Base-by-base conservation (phyloP, 2,329 filamentous ascomycete species). In the Verticillium longisporum region DNA sequence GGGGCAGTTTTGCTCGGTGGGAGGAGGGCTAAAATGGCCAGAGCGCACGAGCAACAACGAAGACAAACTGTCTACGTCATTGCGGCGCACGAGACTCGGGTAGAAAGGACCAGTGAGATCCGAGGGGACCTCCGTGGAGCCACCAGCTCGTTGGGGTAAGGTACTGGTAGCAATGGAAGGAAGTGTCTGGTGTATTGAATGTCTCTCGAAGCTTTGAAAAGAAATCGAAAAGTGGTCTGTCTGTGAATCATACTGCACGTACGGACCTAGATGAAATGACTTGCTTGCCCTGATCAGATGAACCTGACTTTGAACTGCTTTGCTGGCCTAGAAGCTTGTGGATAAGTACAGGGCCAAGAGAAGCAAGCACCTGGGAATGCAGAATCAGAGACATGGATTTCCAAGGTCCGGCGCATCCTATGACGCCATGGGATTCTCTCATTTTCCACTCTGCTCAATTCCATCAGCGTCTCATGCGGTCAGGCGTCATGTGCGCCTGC, bases 311-410 rank as follows among this genome's bases (percentile, higher is more conserved):
- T 21, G n/a, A 41, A 11, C 11, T 6, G 11, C 38, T 3, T 41
- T 9, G 34, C 34, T 3, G 38, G 13, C 6, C 13, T 9, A 10
- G n/a, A 7, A 21, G 45, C 34, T n/a, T 50, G 45, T 18, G 5
- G 45, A 18, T 2, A 50, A 11, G 45, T 21, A 50, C 45, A 21
- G n/a, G n/a, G 45, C 45, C 45, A 50, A 21, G 45, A 21, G 45
- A 50, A 50, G 45, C 45, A 50, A 50, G 45, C 45, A 37, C 26
- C 55, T 56, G n/a, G 55, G 26, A 56, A 56, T 33, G 34, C 14
- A 56, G 26, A 56, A 56, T 56, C 26, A 56, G 54, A 57, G 55
- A 64, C 15, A 34, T 37, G 45, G 45, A 21, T 50, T 50, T 50
- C 45, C 45, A 50, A 50, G 45, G 45, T 26, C n/a, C 15, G 45